A percentile compares a stretch with the other conserved stretches of the same genome.
Conservation (phyloP, 2,329 filamentous ascomycete genomes). For the Hymenotorrendiella dingleyae region DNA sequence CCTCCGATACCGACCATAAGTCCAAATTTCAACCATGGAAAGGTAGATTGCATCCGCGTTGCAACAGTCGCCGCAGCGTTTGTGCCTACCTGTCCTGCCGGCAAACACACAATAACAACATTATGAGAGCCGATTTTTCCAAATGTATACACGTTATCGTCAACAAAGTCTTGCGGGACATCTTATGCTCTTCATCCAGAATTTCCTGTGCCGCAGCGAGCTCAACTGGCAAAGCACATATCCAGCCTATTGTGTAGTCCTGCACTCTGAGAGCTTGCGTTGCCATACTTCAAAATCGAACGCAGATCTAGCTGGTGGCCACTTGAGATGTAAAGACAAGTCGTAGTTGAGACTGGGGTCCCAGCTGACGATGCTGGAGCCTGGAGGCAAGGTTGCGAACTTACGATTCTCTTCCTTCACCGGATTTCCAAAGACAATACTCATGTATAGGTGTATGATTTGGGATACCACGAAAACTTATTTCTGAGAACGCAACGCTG, state of each 20-base stretch:
- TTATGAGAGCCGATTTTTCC: slow-evolving; percentile 25
- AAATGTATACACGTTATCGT: slow-evolving; percentile 24
- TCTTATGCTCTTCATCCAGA: slow-evolving; percentile 20
- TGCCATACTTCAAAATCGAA: too few relatives aligned
- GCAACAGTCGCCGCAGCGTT: slow-evolving; percentile 29
- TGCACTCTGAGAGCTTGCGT: neutral
- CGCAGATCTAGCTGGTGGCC: too few relatives aligned
- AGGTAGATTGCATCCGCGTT: slow-evolving; percentile 25
- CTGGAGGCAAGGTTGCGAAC: too few relatives aligned
- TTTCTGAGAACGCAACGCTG: too few relatives aligned
- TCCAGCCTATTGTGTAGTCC: neutral
- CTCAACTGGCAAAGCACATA: slow-evolving; percentile 5
- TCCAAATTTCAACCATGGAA: slow-evolving; percentile 23
- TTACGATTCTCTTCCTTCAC: too few relatives aligned
- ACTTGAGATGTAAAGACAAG: too few relatives aligned
- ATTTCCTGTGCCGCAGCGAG: slow-evolving; percentile 15
- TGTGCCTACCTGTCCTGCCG: slow-evolving; percentile 31
- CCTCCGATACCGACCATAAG: slow-evolving; percentile 17
- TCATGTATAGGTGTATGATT: too few relatives aligned
- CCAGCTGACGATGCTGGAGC: too few relatives aligned
- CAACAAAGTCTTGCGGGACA: slow-evolving; percentile 5
- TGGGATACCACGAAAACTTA: too few relatives aligned
- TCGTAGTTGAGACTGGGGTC: too few relatives aligned
- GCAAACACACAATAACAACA: slow-evolving; percentile 24
- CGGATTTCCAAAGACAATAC: too few relatives aligned